Base-by-base conservation (phyloP, 1,284 basidiomycete species). In the Cryptococcus neoformans region DNA sequence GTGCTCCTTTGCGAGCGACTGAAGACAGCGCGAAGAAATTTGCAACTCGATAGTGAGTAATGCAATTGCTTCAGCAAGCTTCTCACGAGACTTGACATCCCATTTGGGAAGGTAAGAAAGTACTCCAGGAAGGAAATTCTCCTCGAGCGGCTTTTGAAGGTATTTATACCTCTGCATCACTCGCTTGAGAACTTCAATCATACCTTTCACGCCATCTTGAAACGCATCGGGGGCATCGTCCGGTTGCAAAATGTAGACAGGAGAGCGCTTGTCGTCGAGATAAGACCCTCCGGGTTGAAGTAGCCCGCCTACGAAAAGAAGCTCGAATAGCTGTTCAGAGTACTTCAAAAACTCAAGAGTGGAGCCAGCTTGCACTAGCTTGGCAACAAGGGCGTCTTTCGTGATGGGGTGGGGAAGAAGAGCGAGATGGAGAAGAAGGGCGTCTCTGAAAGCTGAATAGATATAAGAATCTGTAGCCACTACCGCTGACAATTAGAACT, bases 81-180 rank as follows among this genome's bases (percentile, higher is more conserved):
- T 94, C 69, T 90, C 86, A 62, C 87, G 85, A 79, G 89, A 85
- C 21, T 79, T 81, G 12, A 83, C 74, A 4, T 85, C 78, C 91
- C 91, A 94, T 67, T 88, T 86, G 73, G 90, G 85, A 70, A 90
- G 63, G 62, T 96, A 96, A 74, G 95, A 92, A 61, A 98, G 80
- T 53, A 98, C 83, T 52, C 83, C 84, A 3, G 90, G 89, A 37
- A 98, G 82, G 57, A 90, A 84, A 44, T 82, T 84, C 74, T 88
- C 88, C 79, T 97, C 94, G 50, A 98, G 86, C 45, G 93, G 92
- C 77, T 88, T 92, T 80, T 97, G 94, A 66, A 98, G 88, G 82
- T 97, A 98, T 78, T 97, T 97, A 83, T 96, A 98, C 90, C 93
- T 87, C 79, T 94, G 85, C 81, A 94, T 92, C 61, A 98, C 87